phyloP scores from a whole-genome alignment of 495 filamentous ascomycete genomes.

The Penicillium silybi region DNA sequence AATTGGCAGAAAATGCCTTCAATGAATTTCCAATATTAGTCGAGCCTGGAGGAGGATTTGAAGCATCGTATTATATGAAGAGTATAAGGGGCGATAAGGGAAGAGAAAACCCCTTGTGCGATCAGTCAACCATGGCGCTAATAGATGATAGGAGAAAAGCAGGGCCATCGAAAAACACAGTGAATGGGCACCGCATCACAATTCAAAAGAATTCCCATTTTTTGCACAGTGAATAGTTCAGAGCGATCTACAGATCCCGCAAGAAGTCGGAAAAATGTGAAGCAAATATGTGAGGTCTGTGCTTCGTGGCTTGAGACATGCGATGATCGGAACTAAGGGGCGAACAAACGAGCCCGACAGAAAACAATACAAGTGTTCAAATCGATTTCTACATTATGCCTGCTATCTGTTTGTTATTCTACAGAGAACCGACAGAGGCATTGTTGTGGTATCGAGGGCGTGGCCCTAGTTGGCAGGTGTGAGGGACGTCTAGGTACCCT shows the following conservation, averaged over 20 bases:
- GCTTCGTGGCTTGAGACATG: conserved; percentile 13
- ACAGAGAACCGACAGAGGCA: neutral
- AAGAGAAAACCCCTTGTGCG: neutral
- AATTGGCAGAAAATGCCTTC: neutral
- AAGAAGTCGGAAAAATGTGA: conserved; percentile 4
- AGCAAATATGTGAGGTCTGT: conserved; percentile 12
- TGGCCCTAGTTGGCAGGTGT: neutral
- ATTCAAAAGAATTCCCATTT: neutral
- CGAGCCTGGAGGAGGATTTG: neutral
- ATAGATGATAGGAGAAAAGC: neutral
- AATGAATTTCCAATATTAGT: neutral
- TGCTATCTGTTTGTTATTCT: neutral
- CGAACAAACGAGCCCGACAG: neutral
- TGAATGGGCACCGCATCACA: neutral
- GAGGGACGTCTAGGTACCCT: neutral
- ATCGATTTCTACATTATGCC: neutral
- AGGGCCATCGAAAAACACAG: neutral
- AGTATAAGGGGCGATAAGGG: neutral
- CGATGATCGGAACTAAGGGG: conserved; percentile 15
- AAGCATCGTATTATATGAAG: neutral
- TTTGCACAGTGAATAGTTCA: neutral
- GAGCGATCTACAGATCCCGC: neutral
- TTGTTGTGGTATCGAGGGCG: neutral
- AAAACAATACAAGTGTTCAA: neutral
- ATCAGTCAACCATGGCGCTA: neutral